These are phyloP conservation scores for Fonticula alba DNA, from an alignment of 78 protist species.

Conservation along the genomic window DNA sequence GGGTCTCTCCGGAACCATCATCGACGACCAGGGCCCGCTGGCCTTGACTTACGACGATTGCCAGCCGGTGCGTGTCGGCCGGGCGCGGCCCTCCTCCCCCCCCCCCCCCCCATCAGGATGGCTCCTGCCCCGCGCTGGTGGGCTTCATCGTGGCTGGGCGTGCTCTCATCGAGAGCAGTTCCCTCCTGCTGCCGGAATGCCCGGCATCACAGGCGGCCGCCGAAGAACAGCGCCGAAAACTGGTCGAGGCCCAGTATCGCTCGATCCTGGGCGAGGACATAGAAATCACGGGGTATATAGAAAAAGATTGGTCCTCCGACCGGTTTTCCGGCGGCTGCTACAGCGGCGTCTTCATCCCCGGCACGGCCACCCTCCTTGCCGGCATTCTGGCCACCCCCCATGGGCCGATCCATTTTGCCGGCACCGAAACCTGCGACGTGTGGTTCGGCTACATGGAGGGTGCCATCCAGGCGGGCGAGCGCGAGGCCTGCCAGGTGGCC, in stretches of 20 bases:
- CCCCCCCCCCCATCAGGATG: too few species aligned
- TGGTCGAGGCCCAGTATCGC: too few species aligned
- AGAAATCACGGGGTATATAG: background rate
- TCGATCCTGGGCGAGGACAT: background rate
- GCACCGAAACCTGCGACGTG: background rate
- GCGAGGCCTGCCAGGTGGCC: background rate
- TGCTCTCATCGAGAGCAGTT: background rate
- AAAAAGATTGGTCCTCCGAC: background rate
- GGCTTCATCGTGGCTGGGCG: background rate
- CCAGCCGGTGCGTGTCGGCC: too few species aligned
- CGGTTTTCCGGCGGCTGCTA: background rate
- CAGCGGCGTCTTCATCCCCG: background rate
- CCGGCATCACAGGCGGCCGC: background rate
- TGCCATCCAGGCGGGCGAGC: constrained; percentile 4
- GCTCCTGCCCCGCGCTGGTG: background rate
- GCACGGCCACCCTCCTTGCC: background rate
- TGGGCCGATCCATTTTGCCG: background rate
- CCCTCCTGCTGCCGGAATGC: background rate
- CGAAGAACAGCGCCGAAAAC: too few species aligned
- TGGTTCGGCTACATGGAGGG: constrained; percentile 2
- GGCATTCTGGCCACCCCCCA: background rate
- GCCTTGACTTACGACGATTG: too few species aligned
- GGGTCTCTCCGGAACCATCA: background rate
- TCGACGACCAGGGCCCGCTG: background rate
- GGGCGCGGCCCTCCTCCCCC: too few species aligned